Evolutionary conservation across 192 early-diverging fungal species (phyloP), one percentile per base, ranked within the genome.

Genomic region (Borealophlyctis nickersoniae): DNA sequence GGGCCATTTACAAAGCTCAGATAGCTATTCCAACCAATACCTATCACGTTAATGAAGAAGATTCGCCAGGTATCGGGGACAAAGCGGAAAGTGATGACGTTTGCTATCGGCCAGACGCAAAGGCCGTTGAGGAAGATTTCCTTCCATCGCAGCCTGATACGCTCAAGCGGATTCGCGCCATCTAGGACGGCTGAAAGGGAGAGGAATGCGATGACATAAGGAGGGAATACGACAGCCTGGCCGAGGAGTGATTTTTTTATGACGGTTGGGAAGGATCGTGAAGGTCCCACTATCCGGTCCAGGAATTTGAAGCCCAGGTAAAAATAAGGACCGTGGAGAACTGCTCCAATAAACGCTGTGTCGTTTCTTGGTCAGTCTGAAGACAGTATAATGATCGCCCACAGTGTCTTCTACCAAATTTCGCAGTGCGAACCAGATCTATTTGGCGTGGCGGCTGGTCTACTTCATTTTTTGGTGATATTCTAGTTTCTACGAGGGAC

Each of bases 271-370:
- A 75, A 52, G 16, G 56, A 28, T 22, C 30, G 48, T 39, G 35
- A 14, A 13, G 31, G 36, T 19, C 73, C 73, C 28, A 63, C 56
- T 4, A 68, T 2, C 32, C 65, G 54, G 36, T 75, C 73, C 2
- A 75, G 34, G 4, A 62, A 49, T n/a, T 50, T 23, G 34, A 75
- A 75, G 19, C 56, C 70, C 5, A 61, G 48, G 19, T 52, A 48
- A 52, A 75, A 75, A 30, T 62, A 75, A 14, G 73, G 73, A 23
- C 73, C 73, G 50, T 75, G 73, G 11, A 75, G 36, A n/a, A 69
- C 27, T 24, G 66, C 60, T n/a, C 73, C 73, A 19, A 50, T 61
- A 29, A 73, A 27, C 11, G 34, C 73, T 69, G 30, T 27, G 30
- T 7, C 19, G 7, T 45, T 45, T 45, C 9, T 7, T 45, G 19